These are phyloP conservation scores for Kluyveromyces dobzhanskii DNA, from an alignment of 805 yeast species.

Conservation along the genomic window DNA sequence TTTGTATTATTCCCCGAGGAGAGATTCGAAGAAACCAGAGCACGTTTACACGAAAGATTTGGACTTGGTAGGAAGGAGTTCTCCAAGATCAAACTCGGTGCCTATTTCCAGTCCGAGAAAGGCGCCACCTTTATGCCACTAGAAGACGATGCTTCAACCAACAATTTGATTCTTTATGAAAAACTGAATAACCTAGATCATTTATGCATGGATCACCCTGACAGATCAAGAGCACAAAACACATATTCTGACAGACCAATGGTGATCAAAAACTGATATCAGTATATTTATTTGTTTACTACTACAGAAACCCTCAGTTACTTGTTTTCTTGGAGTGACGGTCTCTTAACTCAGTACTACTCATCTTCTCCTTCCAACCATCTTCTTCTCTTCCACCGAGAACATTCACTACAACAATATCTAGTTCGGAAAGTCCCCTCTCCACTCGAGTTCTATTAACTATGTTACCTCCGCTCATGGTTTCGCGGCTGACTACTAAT, in stretches of 20 bases:
- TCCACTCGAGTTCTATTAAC: conserved; percentile 60
- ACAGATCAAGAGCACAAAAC: conserved; percentile 54
- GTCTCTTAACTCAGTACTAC: conserved; percentile 73
- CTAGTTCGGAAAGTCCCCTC: conserved; percentile 45
- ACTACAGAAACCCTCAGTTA: neutral
- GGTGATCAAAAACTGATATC: conserved; percentile 37
- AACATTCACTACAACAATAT: conserved; percentile 48
- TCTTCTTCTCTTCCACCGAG: conserved; percentile 53
- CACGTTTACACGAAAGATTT: conserved; percentile 56
- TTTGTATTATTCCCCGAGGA: conserved; percentile 69
- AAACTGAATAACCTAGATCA: conserved; percentile 42
- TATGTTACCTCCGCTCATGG: conserved; percentile 61
- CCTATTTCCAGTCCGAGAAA: conserved; percentile 25
- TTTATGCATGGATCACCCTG: conserved; percentile 83
- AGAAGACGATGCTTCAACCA: conserved; percentile 40
- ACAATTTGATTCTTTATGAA: conserved; percentile 42
- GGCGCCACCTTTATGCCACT: conserved; percentile 31
- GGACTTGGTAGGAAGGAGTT: conserved; percentile 79
- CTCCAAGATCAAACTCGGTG: conserved; percentile 54
- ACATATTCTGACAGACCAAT: conserved; percentile 49
- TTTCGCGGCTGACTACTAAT: conserved; percentile 73
- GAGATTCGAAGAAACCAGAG: conserved; percentile 48
- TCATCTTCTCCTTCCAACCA: conserved; percentile 64
- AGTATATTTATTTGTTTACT: neutral
- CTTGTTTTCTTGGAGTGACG: conserved; percentile 6